phyloP scores from a whole-genome alignment of 106 monocot species.

The Gastrodia elata region DNA sequence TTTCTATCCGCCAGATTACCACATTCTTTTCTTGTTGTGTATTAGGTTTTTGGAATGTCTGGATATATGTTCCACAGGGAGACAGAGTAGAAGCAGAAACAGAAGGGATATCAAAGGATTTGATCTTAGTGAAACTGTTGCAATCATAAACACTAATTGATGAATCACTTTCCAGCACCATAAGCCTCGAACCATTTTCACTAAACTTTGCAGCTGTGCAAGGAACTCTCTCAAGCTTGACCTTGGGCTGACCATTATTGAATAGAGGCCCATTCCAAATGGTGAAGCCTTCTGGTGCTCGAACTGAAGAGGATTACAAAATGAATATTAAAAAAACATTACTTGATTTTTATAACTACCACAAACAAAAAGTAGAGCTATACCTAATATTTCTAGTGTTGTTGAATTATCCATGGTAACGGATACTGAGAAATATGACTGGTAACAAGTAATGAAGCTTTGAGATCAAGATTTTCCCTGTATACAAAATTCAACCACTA shows the following conservation, averaged over 20 bases:
- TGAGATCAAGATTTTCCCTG: neutral
- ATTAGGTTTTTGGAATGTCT: slow-evolving; percentile 81
- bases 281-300: slow-evolving; percentile 77
- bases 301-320: slow-evolving; percentile 29
- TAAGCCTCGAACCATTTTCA: slow-evolving; percentile 56
- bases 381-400: slow-evolving; percentile 35
- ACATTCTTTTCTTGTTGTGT: slow-evolving; percentile 90
- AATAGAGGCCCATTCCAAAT: slow-evolving; percentile 84
- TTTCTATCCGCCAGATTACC: slow-evolving; percentile 48
- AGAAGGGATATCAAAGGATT: slow-evolving; percentile 57
- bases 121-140: slow-evolving; percentile 37
- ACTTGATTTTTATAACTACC: neutral
- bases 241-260: slow-evolving; percentile 35
- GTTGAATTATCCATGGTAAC: slow-evolving; percentile 11
- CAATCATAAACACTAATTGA: slow-evolving; percentile 54
- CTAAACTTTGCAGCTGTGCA: slow-evolving; percentile 62
- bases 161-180: slow-evolving; percentile 47
- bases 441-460: neutral
- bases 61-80: slow-evolving; percentile 70
- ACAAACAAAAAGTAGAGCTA: neutral
- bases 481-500: neutral
- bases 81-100: slow-evolving; percentile 52
- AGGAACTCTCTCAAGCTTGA: slow-evolving; percentile 55
- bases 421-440: neutral
- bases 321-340: neutral